Conservation (phyloP, 2,329 filamentous ascomycete species). For the Pyricularia sp. region DNA sequence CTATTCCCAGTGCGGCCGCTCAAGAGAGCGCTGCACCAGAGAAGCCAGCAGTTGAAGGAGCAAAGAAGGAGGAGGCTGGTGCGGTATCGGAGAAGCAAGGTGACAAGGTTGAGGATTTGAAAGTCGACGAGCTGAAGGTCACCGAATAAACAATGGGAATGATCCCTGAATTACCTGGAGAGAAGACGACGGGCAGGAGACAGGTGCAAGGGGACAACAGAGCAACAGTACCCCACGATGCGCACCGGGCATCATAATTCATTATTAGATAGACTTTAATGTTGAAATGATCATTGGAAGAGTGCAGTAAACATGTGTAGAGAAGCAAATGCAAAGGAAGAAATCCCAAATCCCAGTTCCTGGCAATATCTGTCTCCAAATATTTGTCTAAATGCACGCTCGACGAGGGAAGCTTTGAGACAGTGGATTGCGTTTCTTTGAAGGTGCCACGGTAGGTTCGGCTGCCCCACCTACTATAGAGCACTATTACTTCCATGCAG, state of each 20-base stretch:
- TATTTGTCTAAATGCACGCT: background rate
- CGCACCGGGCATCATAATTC: background rate
- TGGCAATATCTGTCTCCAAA: too few species aligned
- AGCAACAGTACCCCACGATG: background rate
- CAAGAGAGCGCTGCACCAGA: background rate
- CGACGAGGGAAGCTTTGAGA: background rate
- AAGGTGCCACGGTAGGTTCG: background rate
- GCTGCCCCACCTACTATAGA: background rate
- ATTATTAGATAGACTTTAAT: background rate
- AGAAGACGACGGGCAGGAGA: background rate
- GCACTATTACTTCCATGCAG: background rate
- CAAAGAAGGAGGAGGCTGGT: background rate
- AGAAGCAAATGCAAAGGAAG: too few species aligned
- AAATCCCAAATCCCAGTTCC: too few species aligned
- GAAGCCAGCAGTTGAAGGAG: conserved; percentile 3
- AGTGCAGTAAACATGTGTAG: background rate
- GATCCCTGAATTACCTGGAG: background rate
- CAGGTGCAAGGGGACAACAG: background rate
- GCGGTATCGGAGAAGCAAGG: conserved; percentile 2
- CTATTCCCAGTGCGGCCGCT: background rate
- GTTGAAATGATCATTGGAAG: background rate
- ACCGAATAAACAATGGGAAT: background rate
- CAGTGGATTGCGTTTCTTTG: background rate
- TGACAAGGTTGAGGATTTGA: conserved; percentile 14
- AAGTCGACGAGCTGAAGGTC: conserved; percentile 8